Evolutionary conservation across 805 yeast species (phyloP), one percentile per base, ranked within the genome.

Genomic region (Saturnispora kantuleensis): DNA sequence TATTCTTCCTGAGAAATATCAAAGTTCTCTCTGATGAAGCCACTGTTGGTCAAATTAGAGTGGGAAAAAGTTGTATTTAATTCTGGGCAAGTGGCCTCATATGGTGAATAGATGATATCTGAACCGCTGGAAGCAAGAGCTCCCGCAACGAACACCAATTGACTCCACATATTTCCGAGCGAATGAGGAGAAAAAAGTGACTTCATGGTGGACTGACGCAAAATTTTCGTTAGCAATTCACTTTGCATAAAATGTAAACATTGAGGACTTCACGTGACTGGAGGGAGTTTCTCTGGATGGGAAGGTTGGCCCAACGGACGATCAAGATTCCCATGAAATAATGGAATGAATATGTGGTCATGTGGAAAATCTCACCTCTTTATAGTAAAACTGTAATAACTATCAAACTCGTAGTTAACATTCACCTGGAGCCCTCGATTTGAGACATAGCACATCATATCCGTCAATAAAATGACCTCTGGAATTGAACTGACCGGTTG

Each of bases 31-130:
- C 86, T 68, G 21, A 56, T 37, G 29, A 52, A 46, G 28, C 55
- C 55, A 12, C 50, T 55, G 21, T 40, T 36, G 5, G 50, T 35
- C 4, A 44, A 45, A 3, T 47, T 42, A 4, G 49, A 47, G 4
- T 32, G 31, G 7, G 52, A 48, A 31, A 47, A 51, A 11, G 47
- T 41, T 2, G 48, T 30, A 35, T 55, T 53, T 4, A 39, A 46
- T 0, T 58, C 30, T 0, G 81, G 81, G 57, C 84, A 79, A 9
- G 63, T 54, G 4, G 70, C 70, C 31, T 62, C 57, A 0, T 69
- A 74, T 1, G 85, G 85, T 4, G 79, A 74, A 51, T 79, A 79
- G 3, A 67, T 56, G 7, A 45, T 17, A 9, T 35, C 21, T 12
- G 38, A 26, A 7, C 39, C 66, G 63, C 1, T 68, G 65, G 4